Base-by-base conservation (phyloP, 345 rosid species). In the Syzygium aromaticum region DNA sequence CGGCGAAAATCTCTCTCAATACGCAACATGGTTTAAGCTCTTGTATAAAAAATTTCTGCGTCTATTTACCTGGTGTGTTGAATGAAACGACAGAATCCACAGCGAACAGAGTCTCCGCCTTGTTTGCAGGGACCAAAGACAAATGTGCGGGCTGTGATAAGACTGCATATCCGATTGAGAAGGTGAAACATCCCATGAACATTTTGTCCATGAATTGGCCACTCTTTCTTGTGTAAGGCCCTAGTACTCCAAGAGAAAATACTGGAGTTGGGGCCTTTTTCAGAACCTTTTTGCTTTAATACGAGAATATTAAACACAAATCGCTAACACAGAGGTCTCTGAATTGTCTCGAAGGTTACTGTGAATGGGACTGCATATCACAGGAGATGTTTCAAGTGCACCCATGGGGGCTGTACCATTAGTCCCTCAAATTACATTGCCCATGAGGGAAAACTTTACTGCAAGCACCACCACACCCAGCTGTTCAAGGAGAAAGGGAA, bases 391-490 rank as follows among this genome's bases (percentile, higher is more conserved):
- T 94, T 94, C 93, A 93, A 92, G 87, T 94, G 96, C 88, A 89
- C 86, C 49, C 88, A 90, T 89, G 96, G 94, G 87, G 95, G 96
- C 1, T 94, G 96, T 64, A 92, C 94, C 2, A 92, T 94, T 52
- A 94, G 95, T 82, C 95, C 93, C 85, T 94, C 95, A 3, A 94
- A 91, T 91, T 94, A 91, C 91, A 91, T 93, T 53, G 95, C 96
- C 52, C 94, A 93, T 84, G 93, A 94, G 64, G 95, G 95, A 28
- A 92, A 91, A 64, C 92, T 94, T 15, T 94, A 93, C 91, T 94
- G 96, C 94, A 93, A 92, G 90, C 96, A 94, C 87, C 96, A 94
- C 87, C 96, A 93, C 86, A 90, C 89, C 59, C 95, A 94, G 77
- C 94, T 93, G 64, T 90, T 94, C 92, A 94, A 89, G 91, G 94